Evolutionary conservation across 2,329 filamentous ascomycete genomes (phyloP).

Genomic region (Neoascochyta sp.): DNA sequence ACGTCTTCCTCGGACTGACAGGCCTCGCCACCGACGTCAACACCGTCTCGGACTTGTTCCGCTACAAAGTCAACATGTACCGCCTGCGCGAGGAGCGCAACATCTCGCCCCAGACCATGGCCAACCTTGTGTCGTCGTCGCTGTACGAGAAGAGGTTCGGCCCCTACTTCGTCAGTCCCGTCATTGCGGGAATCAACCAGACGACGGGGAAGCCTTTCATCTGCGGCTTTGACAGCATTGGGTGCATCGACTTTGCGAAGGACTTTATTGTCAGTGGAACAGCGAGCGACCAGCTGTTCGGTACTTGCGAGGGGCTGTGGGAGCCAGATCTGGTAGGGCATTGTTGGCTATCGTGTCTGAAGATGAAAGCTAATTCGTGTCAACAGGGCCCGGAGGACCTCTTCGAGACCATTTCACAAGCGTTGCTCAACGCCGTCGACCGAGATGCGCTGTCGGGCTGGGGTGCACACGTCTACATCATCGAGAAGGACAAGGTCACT

Average conservation of each 20-base stretch:
- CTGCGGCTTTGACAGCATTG: constrained; percentile 98
- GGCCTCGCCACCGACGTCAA: constrained; percentile 93
- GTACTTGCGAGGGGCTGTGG: constrained; percentile 97
- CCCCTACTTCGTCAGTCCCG: constrained; percentile 91
- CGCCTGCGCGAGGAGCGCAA: constrained; percentile 94
- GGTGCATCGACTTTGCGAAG: constrained; percentile 98
- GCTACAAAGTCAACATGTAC: constrained; percentile 99
- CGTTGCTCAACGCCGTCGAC: constrained; percentile 91
- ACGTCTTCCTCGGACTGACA: constrained; percentile 91
- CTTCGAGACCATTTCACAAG: constrained; percentile 97
- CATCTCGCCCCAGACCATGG: constrained; percentile 91
- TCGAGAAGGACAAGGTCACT: constrained; percentile 99
- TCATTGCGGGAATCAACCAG: constrained; percentile 90
- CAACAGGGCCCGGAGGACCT: constrained; percentile 80
- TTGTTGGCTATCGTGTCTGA: neutral
- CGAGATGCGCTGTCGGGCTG: constrained; percentile 94
- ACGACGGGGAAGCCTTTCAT: constrained; percentile 95
- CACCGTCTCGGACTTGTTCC: constrained; percentile 94
- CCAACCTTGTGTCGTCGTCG: constrained; percentile 81
- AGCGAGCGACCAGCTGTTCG: constrained; percentile 94
- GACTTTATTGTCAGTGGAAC: constrained; percentile 98
- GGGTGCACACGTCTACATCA: constrained; percentile 98
- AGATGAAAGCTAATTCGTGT: constrained; percentile 8
- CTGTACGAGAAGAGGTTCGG: constrained; percentile 96
- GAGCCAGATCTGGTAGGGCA: constrained; percentile 81